Evolutionary conservation across 1,284 basidiomycete species (phyloP).

Genomic region (Lentinula novae-zelandiae): DNA sequence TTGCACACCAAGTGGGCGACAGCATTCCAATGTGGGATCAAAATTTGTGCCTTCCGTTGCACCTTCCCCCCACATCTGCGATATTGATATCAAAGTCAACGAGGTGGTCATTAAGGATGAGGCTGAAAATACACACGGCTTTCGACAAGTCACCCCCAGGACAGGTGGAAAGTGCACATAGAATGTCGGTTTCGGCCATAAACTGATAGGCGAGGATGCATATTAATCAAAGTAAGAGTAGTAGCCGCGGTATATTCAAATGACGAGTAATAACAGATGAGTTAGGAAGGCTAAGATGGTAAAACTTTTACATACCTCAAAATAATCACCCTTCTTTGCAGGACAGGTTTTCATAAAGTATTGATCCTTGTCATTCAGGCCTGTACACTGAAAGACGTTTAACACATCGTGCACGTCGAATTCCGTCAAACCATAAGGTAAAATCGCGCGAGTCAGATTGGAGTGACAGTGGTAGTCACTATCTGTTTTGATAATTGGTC

Average conservation of each 20-base stretch:
- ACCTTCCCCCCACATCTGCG: conserved; percentile 3
- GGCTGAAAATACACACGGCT: not conserved
- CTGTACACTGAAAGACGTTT: conserved; percentile 1
- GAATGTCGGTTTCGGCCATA: not conserved
- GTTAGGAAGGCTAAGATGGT: not conserved
- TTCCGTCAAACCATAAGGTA: conserved; percentile 1
- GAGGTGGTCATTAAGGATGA: not conserved
- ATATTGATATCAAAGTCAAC: not conserved
- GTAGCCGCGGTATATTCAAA: too few species aligned
- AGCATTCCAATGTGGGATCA: not conserved
- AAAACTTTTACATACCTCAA: not conserved
- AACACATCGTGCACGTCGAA: conserved; percentile 5
- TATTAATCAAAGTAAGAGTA: too few species aligned
- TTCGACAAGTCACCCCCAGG: conserved; percentile 1
- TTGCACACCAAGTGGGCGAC: conserved; percentile 1
- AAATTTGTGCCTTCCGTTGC: not conserved
- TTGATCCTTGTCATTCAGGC: conserved; percentile 1
- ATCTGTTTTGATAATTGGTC: not conserved
- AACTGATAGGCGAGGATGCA: not conserved
- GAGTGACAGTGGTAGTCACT: conserved; percentile 4
- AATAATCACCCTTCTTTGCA: conserved; percentile 3
- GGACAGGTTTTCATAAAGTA: conserved; percentile 5
- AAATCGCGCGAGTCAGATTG: conserved; percentile 1
- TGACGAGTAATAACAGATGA: too few species aligned
- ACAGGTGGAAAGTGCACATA: conserved; percentile 1